phyloP scores from a whole-genome alignment of 768 basidiomycete species.

The Trametes cinnabarina region DNA sequence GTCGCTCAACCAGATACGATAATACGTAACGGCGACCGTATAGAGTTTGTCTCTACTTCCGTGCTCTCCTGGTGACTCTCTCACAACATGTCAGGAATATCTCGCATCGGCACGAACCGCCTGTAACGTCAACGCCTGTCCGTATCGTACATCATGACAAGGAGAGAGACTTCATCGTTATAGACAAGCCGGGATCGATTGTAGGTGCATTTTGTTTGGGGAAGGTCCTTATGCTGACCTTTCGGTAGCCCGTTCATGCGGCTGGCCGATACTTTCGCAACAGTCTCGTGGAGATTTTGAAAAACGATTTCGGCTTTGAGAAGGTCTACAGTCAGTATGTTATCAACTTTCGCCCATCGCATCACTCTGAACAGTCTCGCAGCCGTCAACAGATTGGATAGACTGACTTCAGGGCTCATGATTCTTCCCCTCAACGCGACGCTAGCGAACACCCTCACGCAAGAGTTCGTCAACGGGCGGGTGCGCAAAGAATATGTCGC shows the following conservation, averaged over 20 bases:
- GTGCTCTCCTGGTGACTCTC: neutral
- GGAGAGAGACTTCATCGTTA: constrained; percentile 81
- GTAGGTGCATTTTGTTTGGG: constrained; percentile 46
- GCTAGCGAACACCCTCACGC: constrained; percentile 67
- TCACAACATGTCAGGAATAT: constrained; percentile 53
- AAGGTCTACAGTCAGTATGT: constrained; percentile 77
- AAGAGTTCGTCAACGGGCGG: constrained; percentile 78
- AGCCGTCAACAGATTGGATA: constrained; percentile 95
- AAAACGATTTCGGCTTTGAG: constrained; percentile 76
- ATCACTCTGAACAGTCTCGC: neutral
- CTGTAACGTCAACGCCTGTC: constrained; percentile 82
- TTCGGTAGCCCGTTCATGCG: constrained; percentile 79
- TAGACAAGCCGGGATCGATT: constrained; percentile 96
- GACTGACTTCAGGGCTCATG: constrained; percentile 94
- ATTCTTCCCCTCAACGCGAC: constrained; percentile 76
- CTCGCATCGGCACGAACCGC: constrained; percentile 96
- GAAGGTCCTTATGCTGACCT: neutral
- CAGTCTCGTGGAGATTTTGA: constrained; percentile 83
- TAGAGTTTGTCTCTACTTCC: constrained; percentile 59
- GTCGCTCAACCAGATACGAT: constrained; percentile 77
- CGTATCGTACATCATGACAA: constrained; percentile 75
- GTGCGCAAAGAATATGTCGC: constrained; percentile 94
- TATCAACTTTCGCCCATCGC: neutral
- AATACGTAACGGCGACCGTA: constrained; percentile 81
- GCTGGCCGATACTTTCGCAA: constrained; percentile 89